Evolutionary conservation across 805 yeast species (phyloP).

Genomic region (Candida tallmaniae): DNA sequence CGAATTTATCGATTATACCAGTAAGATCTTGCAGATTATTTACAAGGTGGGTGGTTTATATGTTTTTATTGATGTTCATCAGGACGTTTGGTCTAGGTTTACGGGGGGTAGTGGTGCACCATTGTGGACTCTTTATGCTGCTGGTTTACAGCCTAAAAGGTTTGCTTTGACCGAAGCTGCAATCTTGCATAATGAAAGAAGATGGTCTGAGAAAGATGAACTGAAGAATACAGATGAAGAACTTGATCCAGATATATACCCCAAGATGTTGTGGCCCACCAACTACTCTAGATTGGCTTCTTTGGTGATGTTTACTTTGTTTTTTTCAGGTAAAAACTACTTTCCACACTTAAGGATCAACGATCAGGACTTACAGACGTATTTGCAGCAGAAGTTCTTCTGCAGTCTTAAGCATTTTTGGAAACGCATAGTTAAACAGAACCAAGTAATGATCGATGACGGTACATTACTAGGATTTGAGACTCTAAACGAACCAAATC

Average conservation of each 20-base stretch:
- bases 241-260: slow-evolving; percentile 43
- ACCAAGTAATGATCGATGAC: slow-evolving; percentile 30
- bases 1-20: slow-evolving; percentile 67
- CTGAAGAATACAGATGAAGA: slow-evolving; percentile 8
- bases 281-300: slow-evolving; percentile 75
- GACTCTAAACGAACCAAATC: slow-evolving; percentile 79
- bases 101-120: slow-evolving; percentile 95
- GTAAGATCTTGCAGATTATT: slow-evolving; percentile 54
- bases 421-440: slow-evolving; percentile 20
- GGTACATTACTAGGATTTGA: slow-evolving; percentile 76
- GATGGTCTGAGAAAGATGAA: slow-evolving; percentile 26
- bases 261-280: slow-evolving; percentile 92
- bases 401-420: slow-evolving; percentile 43
- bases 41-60: slow-evolving; percentile 66
- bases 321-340: slow-evolving; percentile 71
- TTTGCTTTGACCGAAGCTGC: slow-evolving; percentile 78
- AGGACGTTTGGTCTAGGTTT: slow-evolving; percentile 89
- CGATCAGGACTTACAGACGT: slow-evolving; percentile 74
- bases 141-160: slow-evolving; percentile 77
- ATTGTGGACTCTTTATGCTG: slow-evolving; percentile 85
- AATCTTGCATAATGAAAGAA: slow-evolving; percentile 55
- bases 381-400: slow-evolving; percentile 60
- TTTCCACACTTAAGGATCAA: slow-evolving; percentile 74
- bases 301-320: slow-evolving; percentile 78
- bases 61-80: slow-evolving; percentile 84